Evolutionary conservation across 1,284 basidiomycete species (phyloP), one percentile per base, ranked within the genome.

Genomic region (Termitomyces sp.): DNA sequence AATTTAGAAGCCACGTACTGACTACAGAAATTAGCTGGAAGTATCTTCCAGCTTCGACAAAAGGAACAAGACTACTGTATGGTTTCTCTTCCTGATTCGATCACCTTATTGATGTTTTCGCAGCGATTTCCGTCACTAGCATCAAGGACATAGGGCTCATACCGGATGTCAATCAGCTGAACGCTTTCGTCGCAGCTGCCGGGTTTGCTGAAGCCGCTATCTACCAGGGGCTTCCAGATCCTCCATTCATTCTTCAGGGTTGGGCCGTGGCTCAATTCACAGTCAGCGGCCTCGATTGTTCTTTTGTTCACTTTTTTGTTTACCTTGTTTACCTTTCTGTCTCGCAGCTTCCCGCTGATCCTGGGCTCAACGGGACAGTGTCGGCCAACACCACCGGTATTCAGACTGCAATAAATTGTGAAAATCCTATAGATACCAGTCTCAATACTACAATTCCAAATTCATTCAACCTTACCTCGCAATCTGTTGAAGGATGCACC

Each of bases 101-200:
- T 34, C 50, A 26, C 19, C n/a, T 28, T 28, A 21, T 10, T 55
- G 30, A 52, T n/a, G 46, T 38, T 24, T 46, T 21, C 52, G 5
- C 54, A 81, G 79, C 59, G 19, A 55, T 66, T 34, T 60, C 55
- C 2, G 76, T 74, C n/a, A 72, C 68, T 1, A 77, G 76, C 58
- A 71, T 62, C 33, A 67, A 71, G 36, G 61, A 58, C 4, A 59
- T 84, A 39, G 77, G 74, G 6, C 72, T 82, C 28, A 68, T 70
- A 4, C 72, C 76, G 13, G 68, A 74, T 50, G 65, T 78, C 6
- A 50, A 61, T n/a, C 65, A 78, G 24, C 60, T 86, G 42, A 76
- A 73, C 39, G 71, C 76, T 12, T 86, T 85, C 61, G 68, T 79
- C 7, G 77, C 84, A 31, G 78, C 84, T 6, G 77, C 82, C 19